Conservation (phyloP, 108 stramenopile genomes). For the Aurantiochytrium sp. region DNA sequence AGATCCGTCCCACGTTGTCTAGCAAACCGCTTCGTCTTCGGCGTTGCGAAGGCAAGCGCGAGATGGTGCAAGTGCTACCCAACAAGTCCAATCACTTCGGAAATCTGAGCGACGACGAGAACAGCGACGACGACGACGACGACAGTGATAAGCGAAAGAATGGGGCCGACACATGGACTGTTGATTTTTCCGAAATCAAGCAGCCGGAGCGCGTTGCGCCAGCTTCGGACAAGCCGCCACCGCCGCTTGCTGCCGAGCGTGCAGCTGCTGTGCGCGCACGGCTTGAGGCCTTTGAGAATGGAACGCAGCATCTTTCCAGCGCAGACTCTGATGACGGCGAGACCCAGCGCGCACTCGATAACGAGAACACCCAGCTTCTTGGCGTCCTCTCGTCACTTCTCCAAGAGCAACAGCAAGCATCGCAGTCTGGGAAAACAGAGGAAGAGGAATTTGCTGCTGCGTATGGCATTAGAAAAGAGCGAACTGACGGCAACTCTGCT, state of each 20-base stretch:
- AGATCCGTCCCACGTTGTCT: not conserved
- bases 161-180: not conserved
- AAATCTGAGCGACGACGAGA: not conserved
- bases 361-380: not conserved
- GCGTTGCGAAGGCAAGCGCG: not conserved
- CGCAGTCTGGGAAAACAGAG: not conserved
- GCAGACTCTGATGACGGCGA: not conserved
- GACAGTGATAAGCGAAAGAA: not conserved
- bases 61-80: not conserved
- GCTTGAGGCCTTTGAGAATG: not conserved
- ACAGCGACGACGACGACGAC: not conserved
- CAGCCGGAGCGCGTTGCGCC: not conserved
- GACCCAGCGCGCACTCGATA: not conserved
- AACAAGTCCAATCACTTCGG: not conserved
- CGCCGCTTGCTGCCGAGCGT: not conserved
- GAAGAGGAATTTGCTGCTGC: not conserved
- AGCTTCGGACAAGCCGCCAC: not conserved
- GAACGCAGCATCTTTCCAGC: not conserved
- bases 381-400: not conserved
- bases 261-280: not conserved
- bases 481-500: too few species aligned
- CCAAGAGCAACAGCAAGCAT: not conserved
- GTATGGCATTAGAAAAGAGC: not conserved
- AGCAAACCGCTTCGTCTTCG: not conserved
- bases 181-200: not conserved